A percentile compares a stretch with the other conserved stretches of the same genome.
phyloP scores from a whole-genome alignment of 139 green algal species.

The Tetraselmis chui region DNA sequence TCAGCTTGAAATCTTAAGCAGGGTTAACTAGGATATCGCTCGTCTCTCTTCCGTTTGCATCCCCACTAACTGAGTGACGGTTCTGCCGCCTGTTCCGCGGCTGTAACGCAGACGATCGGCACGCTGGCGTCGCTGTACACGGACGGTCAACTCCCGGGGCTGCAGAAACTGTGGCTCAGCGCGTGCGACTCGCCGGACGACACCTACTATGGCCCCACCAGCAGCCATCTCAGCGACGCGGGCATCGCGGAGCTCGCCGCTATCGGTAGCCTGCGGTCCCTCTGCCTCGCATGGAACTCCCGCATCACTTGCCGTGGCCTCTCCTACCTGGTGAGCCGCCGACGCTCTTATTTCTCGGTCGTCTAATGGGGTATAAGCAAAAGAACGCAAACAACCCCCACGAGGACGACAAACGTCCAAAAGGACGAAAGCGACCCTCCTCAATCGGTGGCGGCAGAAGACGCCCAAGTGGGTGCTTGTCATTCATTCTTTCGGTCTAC shows the following conservation, averaged over 20 bases:
- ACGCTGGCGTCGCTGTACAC: neutral
- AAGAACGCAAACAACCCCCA: too few relatives aligned
- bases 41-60: too few relatives aligned
- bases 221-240: neutral
- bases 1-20: too few relatives aligned
- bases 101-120: neutral
- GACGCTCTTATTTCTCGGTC: neutral
- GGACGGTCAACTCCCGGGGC: neutral
- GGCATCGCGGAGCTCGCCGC: neutral
- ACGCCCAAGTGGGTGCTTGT: too few relatives aligned
- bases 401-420: too few relatives aligned
- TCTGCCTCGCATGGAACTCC: neutral
- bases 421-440: too few relatives aligned
- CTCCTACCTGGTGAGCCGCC: neutral
- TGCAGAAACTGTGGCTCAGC: neutral
- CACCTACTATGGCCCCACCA: neutral
- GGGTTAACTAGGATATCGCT: too few relatives aligned
- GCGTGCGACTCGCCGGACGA: neutral
- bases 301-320: neutral
- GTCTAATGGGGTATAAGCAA: neutral
- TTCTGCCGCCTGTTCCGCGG: neutral
- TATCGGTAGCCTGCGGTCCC: neutral
- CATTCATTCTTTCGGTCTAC: too few relatives aligned
- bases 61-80: too few relatives aligned
- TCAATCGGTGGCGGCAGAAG: too few relatives aligned